Evolutionary conservation across 176 grass and related monocot genomes (phyloP).

Genomic region (Triticum timopheevii): DNA sequence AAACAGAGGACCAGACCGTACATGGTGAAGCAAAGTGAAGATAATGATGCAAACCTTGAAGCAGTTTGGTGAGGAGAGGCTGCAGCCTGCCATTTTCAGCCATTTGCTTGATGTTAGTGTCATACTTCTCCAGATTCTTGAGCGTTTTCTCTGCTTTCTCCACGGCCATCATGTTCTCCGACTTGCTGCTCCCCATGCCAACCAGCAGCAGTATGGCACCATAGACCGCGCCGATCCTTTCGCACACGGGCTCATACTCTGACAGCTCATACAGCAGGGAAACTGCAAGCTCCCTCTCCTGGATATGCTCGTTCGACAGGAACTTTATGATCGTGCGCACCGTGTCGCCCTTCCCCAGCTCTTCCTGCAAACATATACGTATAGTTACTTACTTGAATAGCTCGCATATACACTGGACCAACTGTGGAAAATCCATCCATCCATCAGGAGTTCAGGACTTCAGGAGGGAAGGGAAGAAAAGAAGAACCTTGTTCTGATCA

Average conservation of each 20-base stretch:
- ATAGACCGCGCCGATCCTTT: slow-evolving; percentile 59
- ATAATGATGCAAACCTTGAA: slow-evolving; percentile 29
- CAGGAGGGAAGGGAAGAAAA: too few species aligned
- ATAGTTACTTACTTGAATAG: not conserved
- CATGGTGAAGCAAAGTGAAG: not conserved
- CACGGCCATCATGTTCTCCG: slow-evolving; percentile 56
- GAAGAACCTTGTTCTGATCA: slow-evolving; percentile 50
- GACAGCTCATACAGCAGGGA: slow-evolving; percentile 64
- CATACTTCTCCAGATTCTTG: slow-evolving; percentile 62
- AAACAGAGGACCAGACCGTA: not conserved
- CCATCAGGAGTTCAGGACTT: not conserved
- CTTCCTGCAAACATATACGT: slow-evolving; percentile 32
- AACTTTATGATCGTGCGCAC: slow-evolving; percentile 81
- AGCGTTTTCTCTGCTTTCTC: slow-evolving; percentile 76
- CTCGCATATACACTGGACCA: not conserved
- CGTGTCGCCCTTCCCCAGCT: slow-evolving; percentile 60
- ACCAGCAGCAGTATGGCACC: slow-evolving; percentile 78
- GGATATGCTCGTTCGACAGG: slow-evolving; percentile 56
- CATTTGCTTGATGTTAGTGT: slow-evolving; percentile 79
- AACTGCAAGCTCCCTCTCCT: slow-evolving; percentile 72
- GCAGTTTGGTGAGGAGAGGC: slow-evolving; percentile 60
- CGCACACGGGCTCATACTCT: slow-evolving; percentile 39
- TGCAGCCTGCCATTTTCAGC: slow-evolving; percentile 78
- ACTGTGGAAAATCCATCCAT: not conserved
- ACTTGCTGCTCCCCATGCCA: slow-evolving; percentile 70